phyloP scores from a whole-genome alignment of 108 stramenopile genomes.

The Skeletonema menzelii region DNA sequence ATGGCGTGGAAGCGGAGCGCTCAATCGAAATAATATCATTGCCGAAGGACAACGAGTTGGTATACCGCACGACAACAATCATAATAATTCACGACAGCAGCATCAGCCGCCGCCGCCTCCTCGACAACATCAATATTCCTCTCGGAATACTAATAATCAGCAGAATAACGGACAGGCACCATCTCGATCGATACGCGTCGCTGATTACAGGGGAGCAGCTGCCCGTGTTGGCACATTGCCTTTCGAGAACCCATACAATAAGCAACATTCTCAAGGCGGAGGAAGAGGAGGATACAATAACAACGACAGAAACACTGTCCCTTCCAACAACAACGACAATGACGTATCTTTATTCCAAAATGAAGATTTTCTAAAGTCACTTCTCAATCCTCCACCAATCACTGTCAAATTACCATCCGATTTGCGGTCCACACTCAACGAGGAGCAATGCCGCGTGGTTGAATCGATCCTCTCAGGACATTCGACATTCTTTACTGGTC shows the following conservation, averaged over 20 bases:
- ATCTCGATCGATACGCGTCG: slow-evolving; percentile 14
- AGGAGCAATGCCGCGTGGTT: slow-evolving; percentile 35
- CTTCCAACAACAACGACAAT: slow-evolving; percentile 3
- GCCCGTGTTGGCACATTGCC: slow-evolving; percentile 34
- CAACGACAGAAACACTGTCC: background rate
- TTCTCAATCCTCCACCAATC: slow-evolving; percentile 31
- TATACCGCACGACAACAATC: background rate
- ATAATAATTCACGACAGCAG: background rate
- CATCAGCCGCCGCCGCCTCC: background rate
- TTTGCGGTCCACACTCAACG: slow-evolving; percentile 32
- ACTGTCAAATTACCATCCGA: slow-evolving; percentile 22
- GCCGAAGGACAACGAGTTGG: slow-evolving; percentile 28
- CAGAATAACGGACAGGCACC: background rate
- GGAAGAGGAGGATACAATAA: background rate
- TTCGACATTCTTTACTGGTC: slow-evolving; percentile 53
- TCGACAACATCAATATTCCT: background rate
- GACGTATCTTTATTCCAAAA: slow-evolving; percentile 18
- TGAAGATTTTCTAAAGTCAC: slow-evolving; percentile 21
- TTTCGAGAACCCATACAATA: background rate
- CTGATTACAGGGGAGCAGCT: slow-evolving; percentile 27
- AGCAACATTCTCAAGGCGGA: background rate
- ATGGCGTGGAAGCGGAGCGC: background rate
- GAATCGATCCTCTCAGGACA: slow-evolving; percentile 39
- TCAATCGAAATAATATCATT: slow-evolving; percentile 13
- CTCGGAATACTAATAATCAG: background rate